Conservation (phyloP, 345 rosid species). For the Brassica rapa region DNA sequence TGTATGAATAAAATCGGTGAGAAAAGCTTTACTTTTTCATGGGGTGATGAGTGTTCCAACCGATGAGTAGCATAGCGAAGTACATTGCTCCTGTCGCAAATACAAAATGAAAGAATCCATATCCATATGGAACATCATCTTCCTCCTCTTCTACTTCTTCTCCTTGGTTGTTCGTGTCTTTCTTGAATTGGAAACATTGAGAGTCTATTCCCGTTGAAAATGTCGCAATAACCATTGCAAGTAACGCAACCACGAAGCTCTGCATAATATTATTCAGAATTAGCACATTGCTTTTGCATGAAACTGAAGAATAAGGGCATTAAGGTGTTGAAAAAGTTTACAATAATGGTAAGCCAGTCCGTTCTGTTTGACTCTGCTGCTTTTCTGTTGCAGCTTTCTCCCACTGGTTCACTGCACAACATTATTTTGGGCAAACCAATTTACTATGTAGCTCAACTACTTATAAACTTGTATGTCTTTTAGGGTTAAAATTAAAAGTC, state of each 20-base stretch:
- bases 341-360: slow-evolving; percentile 96
- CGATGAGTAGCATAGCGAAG: slow-evolving; percentile 86
- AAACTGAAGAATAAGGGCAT: background rate
- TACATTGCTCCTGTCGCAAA: slow-evolving; percentile 98
- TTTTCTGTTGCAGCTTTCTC: slow-evolving; percentile 81
- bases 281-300: background rate
- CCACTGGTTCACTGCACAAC: slow-evolving; percentile 84
- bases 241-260: slow-evolving; percentile 86
- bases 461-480: background rate
- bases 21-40: slow-evolving; percentile 60
- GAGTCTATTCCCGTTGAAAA: slow-evolving; percentile 97
- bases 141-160: slow-evolving; percentile 45
- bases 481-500: background rate
- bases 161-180: slow-evolving; percentile 42
- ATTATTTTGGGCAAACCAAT: background rate
- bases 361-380: slow-evolving; percentile 80
- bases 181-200: slow-evolving; percentile 78
- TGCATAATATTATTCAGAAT: slow-evolving; percentile 36
- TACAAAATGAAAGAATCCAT: slow-evolving; percentile 96
- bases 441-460: background rate
- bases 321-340: slow-evolving; percentile 35
- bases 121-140: slow-evolving; percentile 83
- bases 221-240: slow-evolving; percentile 89
- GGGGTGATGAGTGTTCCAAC: slow-evolving; percentile 90
- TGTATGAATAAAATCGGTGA: background rate